A percentile compares a stretch with the other conserved stretches of the same genome.
Evolutionary conservation across 306 rosid species (phyloP).

Genomic region (Gillenia trifoliata): DNA sequence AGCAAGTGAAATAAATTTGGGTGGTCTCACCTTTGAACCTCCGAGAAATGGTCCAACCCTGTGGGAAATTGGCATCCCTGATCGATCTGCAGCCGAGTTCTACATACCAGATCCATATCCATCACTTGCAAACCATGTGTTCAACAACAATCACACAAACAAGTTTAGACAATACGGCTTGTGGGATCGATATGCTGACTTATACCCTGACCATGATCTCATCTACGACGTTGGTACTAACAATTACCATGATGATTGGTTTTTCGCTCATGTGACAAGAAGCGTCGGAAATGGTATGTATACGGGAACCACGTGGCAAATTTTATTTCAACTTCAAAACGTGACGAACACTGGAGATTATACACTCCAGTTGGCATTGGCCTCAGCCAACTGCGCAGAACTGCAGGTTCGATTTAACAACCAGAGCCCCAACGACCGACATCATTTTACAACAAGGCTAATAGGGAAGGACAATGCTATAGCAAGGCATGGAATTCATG

Average conservation of each 20-base stretch:
- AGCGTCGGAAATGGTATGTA: constrained; percentile 15
- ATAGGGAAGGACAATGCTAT: constrained; percentile 68
- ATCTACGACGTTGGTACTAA: constrained; percentile 24
- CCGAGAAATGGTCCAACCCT: constrained; percentile 76
- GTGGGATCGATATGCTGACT: constrained; percentile 46
- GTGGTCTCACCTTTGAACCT: constrained; percentile 39
- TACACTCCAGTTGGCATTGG: constrained; percentile 70
- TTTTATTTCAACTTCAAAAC: constrained; percentile 37
- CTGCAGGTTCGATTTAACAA: constrained; percentile 59
- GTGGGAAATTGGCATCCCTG: constrained; percentile 93
- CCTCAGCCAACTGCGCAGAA: constrained; percentile 34
- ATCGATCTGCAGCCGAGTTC: constrained; percentile 66
- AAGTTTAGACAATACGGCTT: constrained; percentile 56
- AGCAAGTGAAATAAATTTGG: constrained; percentile 38
- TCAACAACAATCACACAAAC: not conserved
- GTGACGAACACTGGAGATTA: constrained; percentile 26
- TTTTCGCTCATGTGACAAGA: constrained; percentile 43
- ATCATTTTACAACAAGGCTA: constrained; percentile 30
- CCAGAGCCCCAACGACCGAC: not conserved
- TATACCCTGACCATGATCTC: constrained; percentile 38
- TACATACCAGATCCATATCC: constrained; percentile 53
- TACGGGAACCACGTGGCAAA: constrained; percentile 56
- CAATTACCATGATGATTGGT: constrained; percentile 34
- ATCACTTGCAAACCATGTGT: constrained; percentile 33
- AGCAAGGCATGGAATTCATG: constrained; percentile 83